Percentiles rank a stretch among this genome's conserved stretches.
Evolutionary conservation across 352 stramenopile genomes (phyloP).

Genomic region (Globisporangium barbulae): DNA sequence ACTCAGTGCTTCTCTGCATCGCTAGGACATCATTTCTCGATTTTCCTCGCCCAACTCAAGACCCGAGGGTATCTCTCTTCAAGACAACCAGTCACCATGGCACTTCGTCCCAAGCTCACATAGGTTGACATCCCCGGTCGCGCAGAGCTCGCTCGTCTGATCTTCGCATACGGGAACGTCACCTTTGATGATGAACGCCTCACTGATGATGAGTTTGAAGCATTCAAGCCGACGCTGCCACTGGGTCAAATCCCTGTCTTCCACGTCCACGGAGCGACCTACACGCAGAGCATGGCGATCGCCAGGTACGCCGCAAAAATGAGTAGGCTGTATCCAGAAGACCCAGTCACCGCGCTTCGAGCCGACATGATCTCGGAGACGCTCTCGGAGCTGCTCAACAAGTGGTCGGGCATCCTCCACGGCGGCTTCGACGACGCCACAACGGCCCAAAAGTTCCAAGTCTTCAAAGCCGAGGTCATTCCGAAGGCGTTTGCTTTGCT

Average conservation of each 20-base stretch:
- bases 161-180: constrained; percentile 1
- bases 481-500: constrained; percentile 22
- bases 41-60: not conserved
- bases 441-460: not conserved
- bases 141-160: constrained; percentile 1
- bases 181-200: not conserved
- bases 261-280: constrained; percentile 17
- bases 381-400: constrained; percentile 12
- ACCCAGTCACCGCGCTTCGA: constrained; percentile 9
- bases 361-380: constrained; percentile 16
- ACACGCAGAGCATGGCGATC: constrained; percentile 22
- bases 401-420: constrained; percentile 1
- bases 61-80: not conserved
- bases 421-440: constrained; percentile 1
- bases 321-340: constrained; percentile 18
- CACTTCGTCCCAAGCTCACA: constrained; percentile 4
- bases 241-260: constrained; percentile 20
- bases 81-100: not conserved
- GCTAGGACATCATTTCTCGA: not conserved
- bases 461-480: not conserved
- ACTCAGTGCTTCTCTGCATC: not conserved
- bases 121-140: constrained; percentile 3
- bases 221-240: constrained; percentile 6
- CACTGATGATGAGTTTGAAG: not conserved
- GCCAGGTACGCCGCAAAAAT: constrained; percentile 24